Evolutionary conservation across 805 yeast species (phyloP), one percentile per base, ranked within the genome.

Genomic region (Komagataella pseudopastoris): DNA sequence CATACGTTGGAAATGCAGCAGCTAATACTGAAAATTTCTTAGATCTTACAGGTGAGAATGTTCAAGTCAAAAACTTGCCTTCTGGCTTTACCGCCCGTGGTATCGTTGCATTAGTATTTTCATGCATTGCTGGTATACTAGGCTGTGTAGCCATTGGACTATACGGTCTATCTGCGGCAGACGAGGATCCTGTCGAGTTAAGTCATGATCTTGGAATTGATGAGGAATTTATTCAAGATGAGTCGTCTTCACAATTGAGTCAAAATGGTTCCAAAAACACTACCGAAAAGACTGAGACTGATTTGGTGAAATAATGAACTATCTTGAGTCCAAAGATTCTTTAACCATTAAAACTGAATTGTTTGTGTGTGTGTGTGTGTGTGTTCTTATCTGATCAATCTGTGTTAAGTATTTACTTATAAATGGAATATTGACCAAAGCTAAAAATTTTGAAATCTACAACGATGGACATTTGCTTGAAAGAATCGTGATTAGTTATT

Each of bases 61-160:
- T 75, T 45, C 97, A 90, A 71, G 71, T 57, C 39, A 71, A 72
- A 56, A 59, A 69, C 46, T 76, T 93, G 60, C 98, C 98, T 48
- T 63, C 74, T 47, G 97, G 97, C 17, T 93, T 93, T 78, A 91
- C 98, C 50, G 87, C 95, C 53, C 82, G 85, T 64, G 99, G 99
- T 73, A 83, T 85, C 64, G 95, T 91, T 51, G 98, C 98, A 10
- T 71, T 93, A 67, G 91, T 85, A 17, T 91, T 93, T 75, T 88
- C 96, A 6, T 79, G 87, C 74, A 61, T 91, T 59, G 78, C 96
- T 49, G 99, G 93, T 62, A 63, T 88, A 56, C 68, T 88, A 17
- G 99, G 99, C 67, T 71, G 90, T 69, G 72, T 70, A 52, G 76
- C 83, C 58, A 87, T 93, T 62, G 76, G 85, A 49, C 60, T 81